Evolutionary conservation across 257 asterid species (phyloP).

Genomic region (Buddleja alternifolia): DNA sequence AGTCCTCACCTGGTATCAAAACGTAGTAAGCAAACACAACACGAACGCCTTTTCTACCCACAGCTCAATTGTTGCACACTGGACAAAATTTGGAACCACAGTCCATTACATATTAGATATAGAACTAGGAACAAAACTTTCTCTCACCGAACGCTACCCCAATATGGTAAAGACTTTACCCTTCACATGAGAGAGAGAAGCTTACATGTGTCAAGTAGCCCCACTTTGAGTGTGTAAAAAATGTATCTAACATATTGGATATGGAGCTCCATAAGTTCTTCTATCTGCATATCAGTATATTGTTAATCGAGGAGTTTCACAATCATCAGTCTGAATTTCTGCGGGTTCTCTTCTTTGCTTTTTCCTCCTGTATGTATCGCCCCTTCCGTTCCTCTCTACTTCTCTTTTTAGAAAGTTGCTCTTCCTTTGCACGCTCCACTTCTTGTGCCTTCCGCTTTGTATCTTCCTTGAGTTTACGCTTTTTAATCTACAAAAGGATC

Average conservation of each 20-base stretch:
- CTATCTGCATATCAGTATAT: too few species aligned
- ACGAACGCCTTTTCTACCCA: background rate
- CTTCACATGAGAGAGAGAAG: background rate
- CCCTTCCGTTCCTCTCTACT: slow-evolving; percentile 85
- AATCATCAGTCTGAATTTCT: slow-evolving; percentile 42
- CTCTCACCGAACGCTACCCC: background rate
- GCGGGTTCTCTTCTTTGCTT: slow-evolving; percentile 70
- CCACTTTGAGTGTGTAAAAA: background rate
- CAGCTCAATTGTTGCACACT: too few species aligned
- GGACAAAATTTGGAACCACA: slow-evolving; percentile 3
- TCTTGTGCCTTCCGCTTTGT: slow-evolving; percentile 64
- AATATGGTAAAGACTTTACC: background rate
- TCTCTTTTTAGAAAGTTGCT: slow-evolving; percentile 73
- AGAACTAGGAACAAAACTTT: background rate
- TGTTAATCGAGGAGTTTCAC: too few species aligned
- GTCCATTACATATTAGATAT: background rate
- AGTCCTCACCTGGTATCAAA: too few species aligned
- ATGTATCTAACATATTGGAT: background rate
- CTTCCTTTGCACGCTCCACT: slow-evolving; percentile 72
- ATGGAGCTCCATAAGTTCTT: background rate
- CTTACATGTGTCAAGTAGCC: background rate
- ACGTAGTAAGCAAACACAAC: background rate
- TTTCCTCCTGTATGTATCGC: slow-evolving; percentile 74
- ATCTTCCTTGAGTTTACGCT: slow-evolving; percentile 64
- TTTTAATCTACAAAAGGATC: slow-evolving; percentile 49